Evolutionary conservation across 2,329 filamentous ascomycete genomes (phyloP).

Genomic region (Plectosphaerella cucumerina): DNA sequence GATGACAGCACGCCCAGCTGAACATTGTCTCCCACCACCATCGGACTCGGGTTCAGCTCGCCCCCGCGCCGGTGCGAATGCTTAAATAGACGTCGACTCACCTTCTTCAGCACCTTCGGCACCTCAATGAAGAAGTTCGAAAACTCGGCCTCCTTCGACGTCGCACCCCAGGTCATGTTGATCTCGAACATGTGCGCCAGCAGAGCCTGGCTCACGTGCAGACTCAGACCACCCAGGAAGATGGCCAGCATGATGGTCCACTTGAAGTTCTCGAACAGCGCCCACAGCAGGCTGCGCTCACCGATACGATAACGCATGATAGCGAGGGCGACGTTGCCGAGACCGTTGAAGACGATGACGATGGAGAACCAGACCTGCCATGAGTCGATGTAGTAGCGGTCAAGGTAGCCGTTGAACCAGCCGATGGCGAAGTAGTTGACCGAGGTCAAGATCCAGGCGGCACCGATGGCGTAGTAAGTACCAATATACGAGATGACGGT

Average conservation of each 20-base stretch:
- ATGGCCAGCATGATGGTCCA: slow-evolving; percentile 72
- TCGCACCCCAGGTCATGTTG: slow-evolving; percentile 83
- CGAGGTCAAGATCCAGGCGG: slow-evolving; percentile 69
- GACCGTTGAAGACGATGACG: slow-evolving; percentile 71
- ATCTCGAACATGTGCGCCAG: slow-evolving; percentile 81
- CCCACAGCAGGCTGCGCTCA: slow-evolving; percentile 54
- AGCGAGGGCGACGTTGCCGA: slow-evolving; percentile 69
- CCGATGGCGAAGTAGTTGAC: slow-evolving; percentile 73
- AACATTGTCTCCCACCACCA: background rate
- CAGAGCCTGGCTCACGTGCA: slow-evolving; percentile 78
- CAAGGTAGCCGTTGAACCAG: slow-evolving; percentile 72
- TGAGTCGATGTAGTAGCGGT: slow-evolving; percentile 76
- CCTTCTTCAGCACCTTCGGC: slow-evolving; percentile 71
- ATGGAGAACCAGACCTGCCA: slow-evolving; percentile 81
- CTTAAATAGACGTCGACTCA: slow-evolving; percentile 45
- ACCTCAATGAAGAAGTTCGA: slow-evolving; percentile 84
- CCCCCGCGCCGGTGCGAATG: background rate
- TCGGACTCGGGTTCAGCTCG: background rate
- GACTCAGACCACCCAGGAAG: slow-evolving; percentile 76
- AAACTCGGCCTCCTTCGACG: slow-evolving; percentile 75
- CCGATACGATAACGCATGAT: slow-evolving; percentile 69
- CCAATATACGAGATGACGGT: slow-evolving; percentile 75
- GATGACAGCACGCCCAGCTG: background rate
- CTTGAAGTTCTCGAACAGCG: slow-evolving; percentile 63
- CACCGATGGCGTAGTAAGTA: slow-evolving; percentile 75